Percentiles rank a stretch among this genome's conserved stretches.
phyloP scores from a whole-genome alignment of 2,329 filamentous ascomycete species.

The Sclerotinia glacialis region DNA sequence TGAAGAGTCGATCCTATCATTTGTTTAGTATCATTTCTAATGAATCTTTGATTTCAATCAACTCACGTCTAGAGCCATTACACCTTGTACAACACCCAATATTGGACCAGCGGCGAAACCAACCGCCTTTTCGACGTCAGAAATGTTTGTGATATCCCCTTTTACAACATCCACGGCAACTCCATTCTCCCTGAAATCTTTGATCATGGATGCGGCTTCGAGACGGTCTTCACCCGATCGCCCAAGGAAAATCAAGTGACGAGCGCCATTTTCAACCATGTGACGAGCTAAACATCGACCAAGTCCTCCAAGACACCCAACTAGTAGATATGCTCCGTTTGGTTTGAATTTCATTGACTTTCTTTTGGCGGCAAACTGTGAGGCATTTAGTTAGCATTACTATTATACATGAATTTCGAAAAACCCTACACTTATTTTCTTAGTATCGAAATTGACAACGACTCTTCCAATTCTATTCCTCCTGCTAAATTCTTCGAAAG shows the following conservation, averaged over 20 bases:
- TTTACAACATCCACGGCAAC: not conserved
- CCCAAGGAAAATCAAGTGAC: constrained; percentile 18
- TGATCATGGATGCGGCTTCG: constrained; percentile 17
- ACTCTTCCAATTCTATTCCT: constrained; percentile 15
- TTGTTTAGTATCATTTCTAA: not conserved
- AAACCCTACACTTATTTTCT: constrained; percentile 6
- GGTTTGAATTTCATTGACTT: constrained; percentile 15
- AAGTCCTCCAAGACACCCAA: constrained; percentile 29
- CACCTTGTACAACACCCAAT: constrained; percentile 22
- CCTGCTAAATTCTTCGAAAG: constrained; percentile 1
- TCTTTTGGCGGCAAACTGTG: not conserved
- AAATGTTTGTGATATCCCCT: constrained; percentile 6
- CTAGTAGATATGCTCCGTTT: constrained; percentile 23
- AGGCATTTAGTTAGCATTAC: not conserved
- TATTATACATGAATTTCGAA: not conserved
- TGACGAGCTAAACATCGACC: constrained; percentile 24
- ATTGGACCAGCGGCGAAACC: constrained; percentile 38
- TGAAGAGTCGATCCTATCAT: constrained; percentile 11
- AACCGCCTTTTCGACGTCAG: constrained; percentile 16
- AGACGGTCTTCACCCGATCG: constrained; percentile 16
- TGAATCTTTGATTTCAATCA: not conserved
- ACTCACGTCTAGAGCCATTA: constrained; percentile 24
- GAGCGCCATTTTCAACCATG: constrained; percentile 22
- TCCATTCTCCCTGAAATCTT: constrained; percentile 7
- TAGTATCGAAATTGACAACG: constrained; percentile 5